phyloP scores from a whole-genome alignment of 257 asterid genomes.

The Thymus mandschuricus region DNA sequence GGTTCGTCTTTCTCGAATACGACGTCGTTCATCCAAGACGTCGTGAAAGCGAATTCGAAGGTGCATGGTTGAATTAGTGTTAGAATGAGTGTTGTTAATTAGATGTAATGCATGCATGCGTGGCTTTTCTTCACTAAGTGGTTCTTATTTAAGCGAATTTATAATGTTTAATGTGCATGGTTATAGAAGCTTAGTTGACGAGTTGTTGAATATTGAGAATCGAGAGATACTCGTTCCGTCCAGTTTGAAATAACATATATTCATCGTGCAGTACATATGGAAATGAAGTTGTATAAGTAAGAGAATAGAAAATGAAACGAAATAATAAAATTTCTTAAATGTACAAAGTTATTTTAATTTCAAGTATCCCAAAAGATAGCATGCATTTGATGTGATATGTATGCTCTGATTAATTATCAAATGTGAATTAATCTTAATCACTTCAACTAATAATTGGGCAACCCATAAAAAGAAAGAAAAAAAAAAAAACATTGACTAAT shows the following conservation, averaged over 20 bases:
- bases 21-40: slow-evolving; percentile 36
- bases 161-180: too few species aligned
- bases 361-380: not conserved
- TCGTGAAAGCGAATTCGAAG: slow-evolving; percentile 7
- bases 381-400: not conserved
- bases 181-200: too few species aligned
- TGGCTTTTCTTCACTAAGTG: too few species aligned
- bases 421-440: not conserved
- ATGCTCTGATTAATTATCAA: too few species aligned
- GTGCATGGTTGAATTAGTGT: not conserved
- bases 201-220: too few species aligned
- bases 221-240: not conserved
- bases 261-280: too few species aligned
- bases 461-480: not conserved
- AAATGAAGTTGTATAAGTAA: too few species aligned
- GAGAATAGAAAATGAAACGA: too few species aligned
- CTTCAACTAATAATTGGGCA: not conserved
- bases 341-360: not conserved
- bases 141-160: not conserved
- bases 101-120: not conserved
- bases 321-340: not conserved
- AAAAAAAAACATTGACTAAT: not conserved
- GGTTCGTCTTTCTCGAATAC: slow-evolving; percentile 39
- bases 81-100: not conserved
- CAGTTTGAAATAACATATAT: too few species aligned